These are phyloP conservation scores for Onygenales sp. DNA, from an alignment of 2,329 filamentous ascomycete genomes.

Conservation along the genomic window DNA sequence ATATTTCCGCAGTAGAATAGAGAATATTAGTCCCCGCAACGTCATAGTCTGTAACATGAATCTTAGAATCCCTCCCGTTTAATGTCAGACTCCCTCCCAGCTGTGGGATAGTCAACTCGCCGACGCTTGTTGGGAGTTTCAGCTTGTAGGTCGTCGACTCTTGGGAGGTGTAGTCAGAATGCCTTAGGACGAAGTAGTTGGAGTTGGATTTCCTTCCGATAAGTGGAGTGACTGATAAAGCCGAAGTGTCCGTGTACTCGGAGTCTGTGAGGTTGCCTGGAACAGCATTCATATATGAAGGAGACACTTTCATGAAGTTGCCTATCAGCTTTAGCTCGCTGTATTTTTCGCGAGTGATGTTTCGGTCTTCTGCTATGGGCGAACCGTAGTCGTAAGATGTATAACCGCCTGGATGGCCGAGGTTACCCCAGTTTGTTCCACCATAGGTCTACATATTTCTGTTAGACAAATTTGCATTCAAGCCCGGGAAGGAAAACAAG, in stretches of 20 bases:
- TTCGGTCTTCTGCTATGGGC: constrained; percentile 59
- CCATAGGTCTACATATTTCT: constrained; percentile 47
- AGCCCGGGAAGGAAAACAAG: too few relatives aligned
- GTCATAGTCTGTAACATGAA: constrained; percentile 34
- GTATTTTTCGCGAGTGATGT: constrained; percentile 64
- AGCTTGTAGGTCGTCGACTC: constrained; percentile 53
- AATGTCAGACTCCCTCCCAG: constrained; percentile 29
- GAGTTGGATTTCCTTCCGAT: constrained; percentile 43
- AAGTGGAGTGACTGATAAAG: constrained; percentile 52
- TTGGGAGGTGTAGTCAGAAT: constrained; percentile 54
- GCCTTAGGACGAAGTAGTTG: constrained; percentile 59
- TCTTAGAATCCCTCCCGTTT: constrained; percentile 35
- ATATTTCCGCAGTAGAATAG: constrained; percentile 36
- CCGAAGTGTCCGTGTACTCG: constrained; percentile 41
- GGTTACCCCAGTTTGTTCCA: constrained; percentile 76
- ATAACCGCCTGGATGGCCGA: constrained; percentile 59
- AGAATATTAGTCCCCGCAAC: constrained; percentile 30
- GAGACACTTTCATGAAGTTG: constrained; percentile 65
- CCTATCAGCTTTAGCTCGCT: constrained; percentile 67
- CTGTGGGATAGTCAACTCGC: constrained; percentile 31
- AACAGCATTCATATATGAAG: constrained; percentile 55
- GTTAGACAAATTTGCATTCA: background rate
- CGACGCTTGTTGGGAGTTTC: constrained; percentile 40
- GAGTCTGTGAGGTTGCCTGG: constrained; percentile 39
- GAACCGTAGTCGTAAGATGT: constrained; percentile 55